These are phyloP conservation scores for Orbilia brochopaga DNA, from an alignment of 2,329 filamentous ascomycete species.

Conservation along the genomic window DNA sequence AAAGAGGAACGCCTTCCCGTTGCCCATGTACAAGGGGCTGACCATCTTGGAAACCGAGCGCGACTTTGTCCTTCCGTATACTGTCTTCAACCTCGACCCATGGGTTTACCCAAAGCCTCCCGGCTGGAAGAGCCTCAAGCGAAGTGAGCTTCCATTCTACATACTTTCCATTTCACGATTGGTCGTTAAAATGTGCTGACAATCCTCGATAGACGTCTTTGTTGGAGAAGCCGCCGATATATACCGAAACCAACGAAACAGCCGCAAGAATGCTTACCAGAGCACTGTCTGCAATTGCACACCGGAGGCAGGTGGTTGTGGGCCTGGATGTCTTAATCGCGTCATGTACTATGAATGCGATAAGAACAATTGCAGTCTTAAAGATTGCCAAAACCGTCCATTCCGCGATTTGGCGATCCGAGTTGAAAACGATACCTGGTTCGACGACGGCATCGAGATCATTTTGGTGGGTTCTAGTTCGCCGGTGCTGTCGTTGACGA, in stretches of 20 bases:
- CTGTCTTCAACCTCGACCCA: constrained; percentile 85
- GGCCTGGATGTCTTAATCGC: constrained; percentile 88
- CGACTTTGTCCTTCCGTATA: constrained; percentile 87
- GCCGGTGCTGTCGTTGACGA: constrained; percentile 8
- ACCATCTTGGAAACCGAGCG: constrained; percentile 73
- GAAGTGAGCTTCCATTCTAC: constrained; percentile 70
- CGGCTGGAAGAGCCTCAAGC: constrained; percentile 89
- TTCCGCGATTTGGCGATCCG: constrained; percentile 81
- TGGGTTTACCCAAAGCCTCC: constrained; percentile 87
- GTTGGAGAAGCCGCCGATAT: constrained; percentile 79
- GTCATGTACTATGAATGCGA: constrained; percentile 99
- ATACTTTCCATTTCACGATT: too few species aligned
- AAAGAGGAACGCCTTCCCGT: constrained; percentile 63
- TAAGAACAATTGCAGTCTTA: constrained; percentile 80
- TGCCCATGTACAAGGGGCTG: constrained; percentile 79
- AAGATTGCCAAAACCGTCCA: constrained; percentile 80
- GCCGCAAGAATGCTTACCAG: constrained; percentile 64
- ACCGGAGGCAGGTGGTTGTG: constrained; percentile 75
- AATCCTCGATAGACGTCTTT: constrained; percentile 72
- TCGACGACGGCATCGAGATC: constrained; percentile 91
- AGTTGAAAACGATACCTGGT: constrained; percentile 78
- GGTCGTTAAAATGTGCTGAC: constrained; percentile 30
- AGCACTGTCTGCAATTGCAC: constrained; percentile 70
- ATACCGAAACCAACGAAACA: constrained; percentile 83
- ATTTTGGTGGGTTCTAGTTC: constrained; percentile 62